Percentiles rank a stretch among this genome's conserved stretches.
phyloP scores from a whole-genome alignment of 768 basidiomycete species.

The Amanita rimosa region DNA sequence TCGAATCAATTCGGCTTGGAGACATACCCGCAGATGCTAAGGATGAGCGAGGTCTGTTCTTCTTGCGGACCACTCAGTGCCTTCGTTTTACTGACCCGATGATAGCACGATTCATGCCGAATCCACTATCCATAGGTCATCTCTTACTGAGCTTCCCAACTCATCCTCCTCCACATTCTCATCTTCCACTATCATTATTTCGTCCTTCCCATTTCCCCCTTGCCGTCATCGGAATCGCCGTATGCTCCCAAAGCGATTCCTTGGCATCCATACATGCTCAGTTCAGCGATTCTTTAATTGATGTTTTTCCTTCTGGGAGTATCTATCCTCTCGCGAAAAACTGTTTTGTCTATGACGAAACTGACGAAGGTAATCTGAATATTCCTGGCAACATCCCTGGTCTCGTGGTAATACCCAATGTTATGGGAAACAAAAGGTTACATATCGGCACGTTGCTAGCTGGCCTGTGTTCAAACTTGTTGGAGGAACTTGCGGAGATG shows the following conservation, averaged over 20 bases:
- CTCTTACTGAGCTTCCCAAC: slow-evolving; percentile 73
- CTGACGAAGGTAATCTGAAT: slow-evolving; percentile 43
- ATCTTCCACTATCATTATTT: slow-evolving; percentile 60
- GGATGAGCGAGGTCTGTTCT: slow-evolving; percentile 60
- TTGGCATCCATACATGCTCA: slow-evolving; percentile 45
- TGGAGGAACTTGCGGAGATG: slow-evolving; percentile 77
- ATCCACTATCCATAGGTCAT: slow-evolving; percentile 60
- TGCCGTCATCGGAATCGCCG: slow-evolving; percentile 81
- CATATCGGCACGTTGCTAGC: slow-evolving; percentile 86
- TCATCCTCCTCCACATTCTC: slow-evolving; percentile 62
- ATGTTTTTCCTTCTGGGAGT: slow-evolving; percentile 55
- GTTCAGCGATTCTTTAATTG: slow-evolving; percentile 52
- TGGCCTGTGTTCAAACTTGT: slow-evolving; percentile 78
- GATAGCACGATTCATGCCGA: slow-evolving; percentile 77
- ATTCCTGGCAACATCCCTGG: slow-evolving; percentile 47
- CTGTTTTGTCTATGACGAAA: slow-evolving; percentile 82
- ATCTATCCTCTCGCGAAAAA: slow-evolving; percentile 72
- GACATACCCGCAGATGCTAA: slow-evolving; percentile 76
- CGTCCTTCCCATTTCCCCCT: slow-evolving; percentile 76
- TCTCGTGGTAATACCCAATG: slow-evolving; percentile 68
- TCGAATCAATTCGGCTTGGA: slow-evolving; percentile 63
- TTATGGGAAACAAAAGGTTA: slow-evolving; percentile 80
- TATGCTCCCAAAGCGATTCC: slow-evolving; percentile 41
- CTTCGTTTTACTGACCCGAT: not conserved
- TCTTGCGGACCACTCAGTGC: not conserved